Base-by-base conservation (phyloP, 345 rosid species). In the Clausena lansium region DNA sequence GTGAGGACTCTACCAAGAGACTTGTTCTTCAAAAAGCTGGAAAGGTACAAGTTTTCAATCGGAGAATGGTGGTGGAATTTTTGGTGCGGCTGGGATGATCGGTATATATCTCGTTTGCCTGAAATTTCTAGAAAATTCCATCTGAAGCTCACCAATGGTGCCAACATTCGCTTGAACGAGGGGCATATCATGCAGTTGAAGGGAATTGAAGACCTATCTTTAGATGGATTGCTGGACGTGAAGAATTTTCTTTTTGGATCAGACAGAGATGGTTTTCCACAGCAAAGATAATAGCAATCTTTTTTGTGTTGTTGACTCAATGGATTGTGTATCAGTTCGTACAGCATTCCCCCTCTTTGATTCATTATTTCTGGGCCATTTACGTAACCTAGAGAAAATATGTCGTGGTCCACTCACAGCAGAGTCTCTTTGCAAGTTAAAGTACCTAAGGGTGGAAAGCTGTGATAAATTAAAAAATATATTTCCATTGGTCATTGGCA, bases 41-140 rank as follows among this genome's bases (percentile, higher is more conserved):
- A 6, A 35, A 5, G 38, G 38, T 35, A 35, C 38, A 35, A 5
- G 8, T 5, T 35, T 5, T 5, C 8, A 0, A 35, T 35, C 0
- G 38, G 86, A 86, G 83, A 57, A 6, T 36, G 38, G 38, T 8
- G 38, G n/a, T n/a, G n/a, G n/a, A n/a, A n/a, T n/a, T n/a, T n/a
- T n/a, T n/a, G n/a, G n/a, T n/a, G n/a, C n/a, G n/a, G n/a, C n/a
- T n/a, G n/a, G n/a, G n/a, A n/a, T n/a, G n/a, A n/a, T n/a, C n/a
- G n/a, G n/a, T n/a, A n/a, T n/a, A n/a, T n/a, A n/a, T n/a, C n/a
- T n/a, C n/a, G n/a, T n/a, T n/a, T n/a, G n/a, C n/a, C n/a, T n/a
- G n/a, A 4, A 4, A 2, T 33, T 33, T 36, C 38, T 36, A 6
- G 38, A 36, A 36, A 0, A 6, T 36, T 36, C 38, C 7, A 1